Percentiles rank a stretch among this genome's conserved stretches.
These are phyloP conservation scores for Trichoderma guizhouense DNA, from an alignment of 2,329 filamentous ascomycete genomes.

Conservation along the genomic window DNA sequence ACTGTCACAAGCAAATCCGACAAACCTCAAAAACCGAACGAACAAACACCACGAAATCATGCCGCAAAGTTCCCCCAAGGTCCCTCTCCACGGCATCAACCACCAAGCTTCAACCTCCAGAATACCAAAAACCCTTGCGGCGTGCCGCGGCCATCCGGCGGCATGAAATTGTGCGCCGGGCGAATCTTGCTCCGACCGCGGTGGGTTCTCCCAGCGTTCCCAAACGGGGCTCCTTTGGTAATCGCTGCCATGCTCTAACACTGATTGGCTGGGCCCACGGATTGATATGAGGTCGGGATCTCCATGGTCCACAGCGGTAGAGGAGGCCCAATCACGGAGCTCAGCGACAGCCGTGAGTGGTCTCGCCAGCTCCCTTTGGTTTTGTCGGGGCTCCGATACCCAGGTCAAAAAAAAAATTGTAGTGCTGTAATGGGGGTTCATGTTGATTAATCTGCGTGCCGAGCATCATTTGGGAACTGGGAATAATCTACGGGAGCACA, in stretches of 20 bases:
- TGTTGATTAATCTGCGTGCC: not conserved
- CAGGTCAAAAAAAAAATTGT: not conserved
- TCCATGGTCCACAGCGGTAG: not conserved
- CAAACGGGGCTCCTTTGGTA: not conserved
- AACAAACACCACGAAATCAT: not conserved
- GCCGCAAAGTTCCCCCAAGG: not conserved
- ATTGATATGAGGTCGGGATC: not conserved
- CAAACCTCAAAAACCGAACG: not conserved
- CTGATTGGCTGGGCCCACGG: not conserved
- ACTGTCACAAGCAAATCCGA: not conserved
- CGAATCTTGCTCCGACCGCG: slow-evolving; percentile 12
- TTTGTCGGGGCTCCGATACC: not conserved
- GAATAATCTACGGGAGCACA: not conserved
- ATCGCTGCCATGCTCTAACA: not conserved
- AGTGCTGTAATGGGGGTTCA: not conserved
- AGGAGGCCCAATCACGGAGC: not conserved
- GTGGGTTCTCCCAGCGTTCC: not conserved
- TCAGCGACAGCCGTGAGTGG: slow-evolving; percentile 1
- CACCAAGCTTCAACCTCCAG: not conserved
- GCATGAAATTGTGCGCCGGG: slow-evolving; percentile 15
- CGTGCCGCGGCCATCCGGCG: slow-evolving; percentile 5
- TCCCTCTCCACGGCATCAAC: not conserved
- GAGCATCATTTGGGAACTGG: not conserved
- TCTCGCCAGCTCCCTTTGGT: not conserved
- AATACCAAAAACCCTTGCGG: not conserved